Evolutionary conservation across 2,329 filamentous ascomycete species (phyloP), one percentile per base, ranked within the genome.

Genomic region (Pseudocercospora fuligena): DNA sequence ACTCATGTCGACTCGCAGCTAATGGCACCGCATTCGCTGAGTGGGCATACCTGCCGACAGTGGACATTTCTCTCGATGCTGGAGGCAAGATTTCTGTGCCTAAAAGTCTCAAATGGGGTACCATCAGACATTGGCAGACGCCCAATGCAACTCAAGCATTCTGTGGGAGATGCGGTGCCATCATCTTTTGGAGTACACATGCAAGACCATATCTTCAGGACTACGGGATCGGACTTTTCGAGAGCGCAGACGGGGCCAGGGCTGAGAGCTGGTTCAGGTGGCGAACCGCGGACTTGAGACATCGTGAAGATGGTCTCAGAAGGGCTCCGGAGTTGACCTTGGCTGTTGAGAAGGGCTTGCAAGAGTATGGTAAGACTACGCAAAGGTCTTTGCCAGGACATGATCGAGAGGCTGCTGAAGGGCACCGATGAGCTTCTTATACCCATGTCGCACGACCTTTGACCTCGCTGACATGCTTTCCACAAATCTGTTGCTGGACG

Each of bases 1-100:
- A 78, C 5, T 86, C 86, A 1, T 92, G 90, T 74, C 86, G 89
- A 5, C 79, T 88, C 2, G 77, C 79, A 11, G 61, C 33, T 0
- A 83, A 86, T 0, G 89, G 89, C 2, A 89, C 87, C 68, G 87
- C 90, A 63, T 84, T 91, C 57, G 85, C 90, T 70, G 80, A 85
- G 0, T 92, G 89, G 89, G 83, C 87, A 0, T 92, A 90, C 72
- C 78, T 91, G 0, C 87, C 88, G 1, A 81, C 82, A 21, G 76
- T 78, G 1, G 88, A 89, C 71, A 86, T 91, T 61, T 76, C 80
- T 19, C 80, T 73, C 0, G 73, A 75, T 58, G 58, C 64, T 3
- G 66, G 65, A 14, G 73, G 74, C n/a, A 47, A 66, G 23, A 21
- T 60, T 2, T 62, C 69, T 11, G 67, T 74, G 51, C 46, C 54